These are phyloP conservation scores for Calamus simplicifolius DNA, from an alignment of 176 grass and related monocot species.

Conservation along the genomic window DNA sequence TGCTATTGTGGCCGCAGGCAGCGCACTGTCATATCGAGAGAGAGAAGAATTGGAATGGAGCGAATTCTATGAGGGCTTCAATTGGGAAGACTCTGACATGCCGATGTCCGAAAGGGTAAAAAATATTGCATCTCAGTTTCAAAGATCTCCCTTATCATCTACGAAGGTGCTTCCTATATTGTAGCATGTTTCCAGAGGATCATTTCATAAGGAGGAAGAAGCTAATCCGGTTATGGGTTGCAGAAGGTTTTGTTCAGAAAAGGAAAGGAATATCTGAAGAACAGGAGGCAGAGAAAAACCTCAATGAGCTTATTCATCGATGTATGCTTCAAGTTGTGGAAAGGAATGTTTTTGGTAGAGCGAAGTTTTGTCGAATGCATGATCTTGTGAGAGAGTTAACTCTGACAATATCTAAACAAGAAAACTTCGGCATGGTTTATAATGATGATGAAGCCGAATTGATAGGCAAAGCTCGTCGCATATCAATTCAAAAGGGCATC, in stretches of 20 bases:
- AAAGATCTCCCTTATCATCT: conserved; percentile 12
- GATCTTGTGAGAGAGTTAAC: too few species aligned
- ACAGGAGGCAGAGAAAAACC: too few species aligned
- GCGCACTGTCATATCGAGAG: background rate
- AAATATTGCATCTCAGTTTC: too few species aligned
- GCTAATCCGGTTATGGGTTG: conserved; percentile 22
- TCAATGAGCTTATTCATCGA: conserved; percentile 3
- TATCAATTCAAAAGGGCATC: too few species aligned
- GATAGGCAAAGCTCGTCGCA: too few species aligned
- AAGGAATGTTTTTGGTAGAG: conserved; percentile 4
- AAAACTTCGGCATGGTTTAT: too few species aligned
- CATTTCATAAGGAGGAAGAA: conserved; percentile 1
- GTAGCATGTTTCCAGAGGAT: conserved; percentile 20
- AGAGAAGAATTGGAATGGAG: conserved; percentile 14
- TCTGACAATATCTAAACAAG: too few species aligned
- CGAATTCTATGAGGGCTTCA: background rate
- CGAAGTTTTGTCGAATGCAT: too few species aligned
- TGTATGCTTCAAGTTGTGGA: conserved; percentile 15
- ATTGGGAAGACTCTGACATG: too few species aligned
- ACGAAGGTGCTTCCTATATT: conserved; percentile 22
- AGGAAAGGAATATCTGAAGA: background rate
- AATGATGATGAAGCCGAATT: too few species aligned
- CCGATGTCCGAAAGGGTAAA: too few species aligned
- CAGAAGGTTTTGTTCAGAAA: conserved; percentile 25
- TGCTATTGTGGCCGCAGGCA: too few species aligned